Base-by-base conservation (phyloP, 2,329 filamentous ascomycete genomes). In the Neonectria ditissima region DNA sequence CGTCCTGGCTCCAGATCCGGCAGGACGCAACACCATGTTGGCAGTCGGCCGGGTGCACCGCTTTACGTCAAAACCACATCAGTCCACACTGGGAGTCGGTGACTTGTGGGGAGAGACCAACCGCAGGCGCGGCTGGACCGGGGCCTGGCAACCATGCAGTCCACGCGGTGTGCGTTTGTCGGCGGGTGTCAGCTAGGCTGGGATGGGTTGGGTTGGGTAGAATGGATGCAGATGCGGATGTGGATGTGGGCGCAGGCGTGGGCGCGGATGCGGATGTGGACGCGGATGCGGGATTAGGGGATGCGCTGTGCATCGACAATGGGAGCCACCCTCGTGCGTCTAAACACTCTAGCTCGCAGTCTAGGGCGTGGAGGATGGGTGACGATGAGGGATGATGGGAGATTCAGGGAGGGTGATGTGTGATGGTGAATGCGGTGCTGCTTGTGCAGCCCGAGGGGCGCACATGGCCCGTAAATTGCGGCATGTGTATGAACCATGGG, bases 41-140 rank as follows among this genome's bases (percentile, higher is more conserved):
- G 64, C 64, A 69, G 47, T 56, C 44, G 62, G 55, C 62, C 56
- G 61, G 55, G 53, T 57, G 62, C 59, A 48, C 65, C 65, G 65
- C 71, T 66, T 69, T 74, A 74, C 69, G 73, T 74, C 72, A 73
- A 47, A 75, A 67, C 65, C 56, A 65, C 68, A 68, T 73, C 67
- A 69, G 68, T 72, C 71, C 69, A 73, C 68, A 73, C 56, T 56
- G 22, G 43, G 52, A 48, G 52, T 55, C 53, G 61, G 57, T 48
- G 59, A 51, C 65, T 55, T 57, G 62, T 61, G 62, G 54, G 59
- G 58, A 51, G 65, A 70, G 60, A 62, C 71, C 66, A 72, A 71
- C 65, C 53, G 59, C 63, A 71, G 57, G 60, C 63, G 62, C 66
- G 65, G 57, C 59, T 64, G 39, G 50, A 63, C 69, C 59, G 58